Base-by-base conservation (phyloP, 129 eudicot species). In the Lactuca sativa region DNA sequence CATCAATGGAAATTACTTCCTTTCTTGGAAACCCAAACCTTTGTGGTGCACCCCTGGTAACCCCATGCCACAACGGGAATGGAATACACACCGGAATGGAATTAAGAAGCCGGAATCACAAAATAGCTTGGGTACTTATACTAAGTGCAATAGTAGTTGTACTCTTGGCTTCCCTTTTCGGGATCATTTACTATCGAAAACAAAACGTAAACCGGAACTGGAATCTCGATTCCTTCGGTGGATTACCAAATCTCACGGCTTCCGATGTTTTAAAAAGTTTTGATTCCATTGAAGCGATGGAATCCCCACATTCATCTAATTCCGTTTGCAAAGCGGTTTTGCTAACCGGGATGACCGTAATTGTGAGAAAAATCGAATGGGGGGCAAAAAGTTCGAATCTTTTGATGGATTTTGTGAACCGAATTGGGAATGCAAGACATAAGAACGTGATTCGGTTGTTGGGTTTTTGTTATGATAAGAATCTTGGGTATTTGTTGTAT, bases 51-150 rank as follows among this genome's bases (percentile, higher is more conserved):
- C 99, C 95, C 31, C 73, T 89, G n/a, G 63, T 9, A n/a, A 78
- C 81, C 48, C 64, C 73, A 41, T 93, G 99, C 48, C 80, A 52
- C 61, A 69, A 38, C 59, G 86, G 74, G 18, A 82, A 73, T 31
- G 83, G 77, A 71, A 80, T 87, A 43, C 73, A 82, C 2, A 72
- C 57, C 33, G 92, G 76, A 57, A 58, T 86, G 65, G 81, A 80
- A 62, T 62, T 74, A 59, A 78, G 86, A 52, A 81, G 83, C 69
- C 81, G 79, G 70, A 82, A 85, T 31, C 97, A 86, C 60, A 90
- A 90, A 75, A 61, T 93, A 31, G 90, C 90, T 36, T 90, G 99
- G 99, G 80, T 90, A 16, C 88, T 93, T 31, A 80, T 93, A 64
- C 73, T 79, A 0, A 90, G 97, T 79, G 95, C 74, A 37, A 78